Base-by-base conservation (phyloP, 768 basidiomycete genomes). In the Hirschioporus abietinus region DNA sequence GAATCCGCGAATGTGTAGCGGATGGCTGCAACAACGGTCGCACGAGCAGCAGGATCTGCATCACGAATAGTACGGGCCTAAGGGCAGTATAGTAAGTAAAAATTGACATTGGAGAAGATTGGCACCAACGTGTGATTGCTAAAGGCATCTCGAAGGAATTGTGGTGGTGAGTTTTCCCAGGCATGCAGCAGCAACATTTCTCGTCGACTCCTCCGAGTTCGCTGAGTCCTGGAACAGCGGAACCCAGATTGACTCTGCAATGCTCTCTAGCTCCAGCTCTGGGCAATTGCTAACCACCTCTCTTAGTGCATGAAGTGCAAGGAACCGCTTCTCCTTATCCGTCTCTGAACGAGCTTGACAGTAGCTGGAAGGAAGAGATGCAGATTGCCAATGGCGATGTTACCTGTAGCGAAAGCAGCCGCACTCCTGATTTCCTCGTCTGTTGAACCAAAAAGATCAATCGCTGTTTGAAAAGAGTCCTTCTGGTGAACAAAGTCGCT, bases 151-250 rank as follows among this genome's bases (percentile, higher is more conserved):
- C 0, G 89, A 87, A 4, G 97, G 95, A 66, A 95, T 91, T 0
- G 93, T 92, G 0, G 92, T 93, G 0, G 95, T 96, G 34, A 99
- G 82, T 76, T 98, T 97, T 35, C 97, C 97, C 18, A 99, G 84
- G 74, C 96, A 98, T 1, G 96, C 96, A 60, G 97, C 95, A 26
- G 96, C 94, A 42, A 98, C 93, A 73, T 97, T 98, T 63, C 96
- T 82, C 0, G 93, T 91, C 8, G 91, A 91, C 77, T 98, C 96
- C 68, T 96, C 96, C 18, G 91, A 85, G 68, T 88, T 90, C 67
- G 93, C 90, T 12, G 94, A 95, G 74, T 95, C 91, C 71, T 92
- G 87, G 74, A 99, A 96, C 17, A 99, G 83, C 3, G 96, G 96
- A 1, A 82, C 82, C 97, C 97, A 99, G 9, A 99, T 86, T 30